Evolutionary conservation across 192 early-diverging fungal genomes (phyloP).

Genomic region (Lunasporangiospora selenospora): DNA sequence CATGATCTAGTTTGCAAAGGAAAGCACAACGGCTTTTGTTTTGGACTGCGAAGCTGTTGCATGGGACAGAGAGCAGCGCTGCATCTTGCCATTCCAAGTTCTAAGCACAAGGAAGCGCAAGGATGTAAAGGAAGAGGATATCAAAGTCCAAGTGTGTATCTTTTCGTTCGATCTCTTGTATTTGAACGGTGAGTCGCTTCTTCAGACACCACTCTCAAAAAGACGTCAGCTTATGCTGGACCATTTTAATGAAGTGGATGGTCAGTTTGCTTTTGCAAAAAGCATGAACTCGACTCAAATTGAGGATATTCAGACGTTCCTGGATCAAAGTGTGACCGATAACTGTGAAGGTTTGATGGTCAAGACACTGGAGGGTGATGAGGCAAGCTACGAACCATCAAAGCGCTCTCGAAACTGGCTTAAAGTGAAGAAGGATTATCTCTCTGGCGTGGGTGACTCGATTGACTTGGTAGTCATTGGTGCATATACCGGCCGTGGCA

Average conservation of each 20-base stretch:
- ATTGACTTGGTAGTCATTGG: constrained; percentile 98
- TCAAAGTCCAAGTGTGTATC: constrained; percentile 93
- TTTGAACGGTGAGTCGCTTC: constrained; percentile 90
- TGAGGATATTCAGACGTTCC: constrained; percentile 95
- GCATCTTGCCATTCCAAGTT: constrained; percentile 97
- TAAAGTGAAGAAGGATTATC: constrained; percentile 99
- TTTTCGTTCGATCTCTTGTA: constrained; percentile 98
- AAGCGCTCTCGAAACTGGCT: constrained; percentile 98
- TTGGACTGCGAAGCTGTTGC: constrained; percentile 99
- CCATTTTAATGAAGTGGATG: constrained; percentile 78
- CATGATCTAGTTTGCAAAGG: constrained; percentile 54
- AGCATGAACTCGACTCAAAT: constrained; percentile 81
- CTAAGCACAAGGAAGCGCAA: constrained; percentile 95
- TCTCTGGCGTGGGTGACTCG: constrained; percentile 93
- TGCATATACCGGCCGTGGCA: constrained; percentile 91
- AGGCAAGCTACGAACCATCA: constrained; percentile 94
- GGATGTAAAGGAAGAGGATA: constrained; percentile 91
- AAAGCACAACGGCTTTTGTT: constrained; percentile 84
- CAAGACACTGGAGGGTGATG: constrained; percentile 88
- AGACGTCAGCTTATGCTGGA: constrained; percentile 77
- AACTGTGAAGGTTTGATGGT: constrained; percentile 99
- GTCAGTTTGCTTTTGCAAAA: constrained; percentile 91
- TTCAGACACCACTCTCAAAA: constrained; percentile 73
- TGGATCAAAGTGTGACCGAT: constrained; percentile 78
- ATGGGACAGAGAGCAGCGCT: constrained; percentile 88